Evolutionary conservation across 306 rosid genomes (phyloP).

Genomic region (Dalbergia cultrata): DNA sequence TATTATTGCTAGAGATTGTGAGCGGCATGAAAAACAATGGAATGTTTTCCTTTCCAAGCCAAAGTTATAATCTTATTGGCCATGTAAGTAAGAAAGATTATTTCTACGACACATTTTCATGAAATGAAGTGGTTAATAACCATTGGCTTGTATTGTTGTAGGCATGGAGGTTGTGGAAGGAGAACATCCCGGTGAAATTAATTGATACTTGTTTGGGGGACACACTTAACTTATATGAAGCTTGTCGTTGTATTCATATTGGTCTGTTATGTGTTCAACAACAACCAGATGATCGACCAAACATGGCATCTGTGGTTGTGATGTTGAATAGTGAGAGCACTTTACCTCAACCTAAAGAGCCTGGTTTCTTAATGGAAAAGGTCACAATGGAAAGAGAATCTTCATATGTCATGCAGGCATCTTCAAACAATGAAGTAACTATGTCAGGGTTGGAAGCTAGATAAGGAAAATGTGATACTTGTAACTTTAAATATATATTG

Average conservation of each 20-base stretch:
- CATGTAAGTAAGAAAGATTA: slow-evolving; percentile 31
- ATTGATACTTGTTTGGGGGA: slow-evolving; percentile 47
- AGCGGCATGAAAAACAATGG: slow-evolving; percentile 45
- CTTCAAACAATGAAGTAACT: slow-evolving; percentile 46
- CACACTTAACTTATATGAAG: neutral
- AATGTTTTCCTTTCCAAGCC: neutral
- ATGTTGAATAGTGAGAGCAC: slow-evolving; percentile 57
- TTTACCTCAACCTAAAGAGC: slow-evolving; percentile 61
- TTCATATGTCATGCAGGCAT: slow-evolving; percentile 8
- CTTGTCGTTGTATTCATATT: slow-evolving; percentile 57
- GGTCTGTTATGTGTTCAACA: slow-evolving; percentile 66
- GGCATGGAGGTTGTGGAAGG: slow-evolving; percentile 55
- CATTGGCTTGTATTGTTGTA: neutral
- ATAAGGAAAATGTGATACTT: neutral
- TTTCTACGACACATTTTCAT: no score
- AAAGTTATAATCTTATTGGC: slow-evolving; percentile 40
- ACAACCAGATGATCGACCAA: slow-evolving; percentile 62
- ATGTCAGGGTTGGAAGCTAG: slow-evolving; percentile 46
- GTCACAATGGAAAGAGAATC: slow-evolving; percentile 8
- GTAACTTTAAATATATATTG: no score
- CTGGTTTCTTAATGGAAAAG: slow-evolving; percentile 45
- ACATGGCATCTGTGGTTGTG: slow-evolving; percentile 58
- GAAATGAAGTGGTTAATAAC: no score
- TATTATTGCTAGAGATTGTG: slow-evolving; percentile 44
- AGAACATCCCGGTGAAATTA: slow-evolving; percentile 12